A percentile compares a stretch with the other conserved stretches of the same genome.
Evolutionary conservation across 2,329 filamentous ascomycete species (phyloP).

Genomic region (Leptosphaerulina australis): DNA sequence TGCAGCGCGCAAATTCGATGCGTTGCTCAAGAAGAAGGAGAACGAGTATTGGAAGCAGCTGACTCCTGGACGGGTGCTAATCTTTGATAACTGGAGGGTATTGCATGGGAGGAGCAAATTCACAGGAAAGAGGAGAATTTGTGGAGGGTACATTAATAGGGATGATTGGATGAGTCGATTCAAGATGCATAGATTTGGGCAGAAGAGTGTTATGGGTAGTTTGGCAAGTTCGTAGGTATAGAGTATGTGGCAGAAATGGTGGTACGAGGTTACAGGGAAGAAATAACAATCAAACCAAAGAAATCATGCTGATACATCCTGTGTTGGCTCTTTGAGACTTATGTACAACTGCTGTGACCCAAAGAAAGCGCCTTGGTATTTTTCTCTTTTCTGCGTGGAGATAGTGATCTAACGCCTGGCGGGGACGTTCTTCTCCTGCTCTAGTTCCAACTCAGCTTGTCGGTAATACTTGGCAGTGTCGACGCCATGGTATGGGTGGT

Average conservation of each 20-base stretch:
- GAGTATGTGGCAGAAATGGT: not conserved
- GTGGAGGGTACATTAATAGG: constrained; percentile 72
- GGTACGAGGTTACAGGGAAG: not conserved
- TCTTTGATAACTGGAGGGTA: constrained; percentile 97
- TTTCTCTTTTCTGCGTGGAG: constrained; percentile 16
- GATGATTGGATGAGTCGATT: constrained; percentile 38
- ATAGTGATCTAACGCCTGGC: constrained; percentile 13
- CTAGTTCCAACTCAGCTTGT: constrained; percentile 91
- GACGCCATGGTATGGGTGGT: constrained; percentile 85
- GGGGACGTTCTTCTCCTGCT: constrained; percentile 65
- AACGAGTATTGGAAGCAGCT: constrained; percentile 83
- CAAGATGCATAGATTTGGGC: constrained; percentile 27
- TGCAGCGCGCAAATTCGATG: constrained; percentile 76
- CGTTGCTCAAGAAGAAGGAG: constrained; percentile 67
- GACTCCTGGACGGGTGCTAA: constrained; percentile 77
- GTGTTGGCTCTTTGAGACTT: constrained; percentile 27
- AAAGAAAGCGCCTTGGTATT: constrained; percentile 25
- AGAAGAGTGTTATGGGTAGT: constrained; percentile 21
- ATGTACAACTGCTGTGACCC: constrained; percentile 35
- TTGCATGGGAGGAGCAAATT: constrained; percentile 86
- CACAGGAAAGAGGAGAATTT: constrained; percentile 82
- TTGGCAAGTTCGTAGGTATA: constrained; percentile 14
- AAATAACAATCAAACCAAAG: not conserved
- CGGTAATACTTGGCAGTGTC: constrained; percentile 99
- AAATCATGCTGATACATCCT: constrained; percentile 42